Evolutionary conservation across 768 basidiomycete species (phyloP), one percentile per base, ranked within the genome.

Genomic region (Exidia glandulosa): DNA sequence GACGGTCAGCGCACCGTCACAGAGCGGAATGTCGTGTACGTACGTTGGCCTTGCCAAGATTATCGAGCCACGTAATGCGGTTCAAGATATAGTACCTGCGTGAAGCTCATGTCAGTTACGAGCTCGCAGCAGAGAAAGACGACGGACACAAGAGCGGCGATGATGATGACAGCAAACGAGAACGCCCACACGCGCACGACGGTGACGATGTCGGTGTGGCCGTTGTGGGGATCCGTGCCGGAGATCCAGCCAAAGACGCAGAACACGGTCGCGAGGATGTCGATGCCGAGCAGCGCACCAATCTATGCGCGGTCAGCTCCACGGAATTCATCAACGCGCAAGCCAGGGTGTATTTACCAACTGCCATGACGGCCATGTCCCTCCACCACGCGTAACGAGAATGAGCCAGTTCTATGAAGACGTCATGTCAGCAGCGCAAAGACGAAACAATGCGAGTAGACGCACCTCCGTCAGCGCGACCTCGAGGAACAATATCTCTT

Each of bases 381-480:
- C 67, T 25, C 63, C 31, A 57, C 70, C 71, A 12, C 72, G 72
- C n/a, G 73, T 72, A 60, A 74, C 69, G 62, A 73, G 63, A 31
- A 66, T 64, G 32, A 29, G 30, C 56, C 29, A 13, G 25, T 33
- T 62, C 54, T 59, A 27, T n/a, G n/a, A 32, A 16, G 30, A 27
- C 55, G 31, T 2, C 36, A 6, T 10, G 31, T 19, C 58, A 30
- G 25, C 13, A 34, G 47, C n/a, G 30, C 13, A 32, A 27, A 12
- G 34, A 16, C 34, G n/a, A n/a, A n/a, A n/a, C n/a, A n/a, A n/a
- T n/a, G n/a, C n/a, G n/a, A n/a, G n/a, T n/a, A n/a, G n/a, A 74
- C 60, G 75, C 75, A 76, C 73, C 67, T 79, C 78, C 1, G 77
- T 79, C 23, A 79, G 67, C 2, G 78, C 75, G 9, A 79, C 78